phyloP scores from a whole-genome alignment of 306 rosid genomes.

The Trifolium dubium region DNA sequence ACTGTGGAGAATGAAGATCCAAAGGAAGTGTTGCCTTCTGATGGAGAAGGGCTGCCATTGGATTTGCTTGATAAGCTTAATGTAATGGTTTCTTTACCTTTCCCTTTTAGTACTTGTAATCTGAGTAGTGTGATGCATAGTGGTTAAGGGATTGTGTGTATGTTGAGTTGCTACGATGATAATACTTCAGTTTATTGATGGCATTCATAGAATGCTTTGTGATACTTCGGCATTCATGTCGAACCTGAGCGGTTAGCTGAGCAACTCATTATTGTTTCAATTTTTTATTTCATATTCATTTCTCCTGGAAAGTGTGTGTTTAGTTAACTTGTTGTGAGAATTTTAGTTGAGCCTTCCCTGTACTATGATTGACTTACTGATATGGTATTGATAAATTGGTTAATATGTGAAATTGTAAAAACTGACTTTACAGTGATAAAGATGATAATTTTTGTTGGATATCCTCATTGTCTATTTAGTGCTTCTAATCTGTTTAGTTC shows the following conservation, averaged over 20 bases:
- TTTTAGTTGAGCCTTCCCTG: neutral
- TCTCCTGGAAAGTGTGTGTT: neutral
- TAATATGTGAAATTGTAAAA: neutral
- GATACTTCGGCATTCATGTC: conserved; percentile 48
- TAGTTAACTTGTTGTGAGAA: neutral
- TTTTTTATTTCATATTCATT: neutral
- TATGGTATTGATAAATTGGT: neutral
- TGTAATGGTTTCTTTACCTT: conserved; percentile 33
- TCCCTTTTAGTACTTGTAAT: conserved; percentile 1
- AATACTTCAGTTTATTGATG: conserved; percentile 34
- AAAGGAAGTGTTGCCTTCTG: conserved; percentile 44
- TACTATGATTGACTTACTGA: neutral
- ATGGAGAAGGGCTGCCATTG: conserved; percentile 43
- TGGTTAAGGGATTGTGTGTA: too few species aligned
- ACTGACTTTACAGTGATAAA: too few species aligned
- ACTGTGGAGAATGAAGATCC: conserved; percentile 39
- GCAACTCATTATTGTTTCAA: conserved; percentile 33
- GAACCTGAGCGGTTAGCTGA: conserved; percentile 58
- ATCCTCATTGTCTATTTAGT: neutral
- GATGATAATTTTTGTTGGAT: neutral
- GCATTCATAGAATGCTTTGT: conserved; percentile 34
- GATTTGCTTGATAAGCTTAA: conserved; percentile 49
- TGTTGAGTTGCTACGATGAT: conserved; percentile 1
- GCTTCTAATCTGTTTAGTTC: neutral
- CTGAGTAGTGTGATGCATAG: neutral